Conservation (phyloP, 225 moss, liverwort and hornwort genomes). For the Sphagnum tenellum region DNA sequence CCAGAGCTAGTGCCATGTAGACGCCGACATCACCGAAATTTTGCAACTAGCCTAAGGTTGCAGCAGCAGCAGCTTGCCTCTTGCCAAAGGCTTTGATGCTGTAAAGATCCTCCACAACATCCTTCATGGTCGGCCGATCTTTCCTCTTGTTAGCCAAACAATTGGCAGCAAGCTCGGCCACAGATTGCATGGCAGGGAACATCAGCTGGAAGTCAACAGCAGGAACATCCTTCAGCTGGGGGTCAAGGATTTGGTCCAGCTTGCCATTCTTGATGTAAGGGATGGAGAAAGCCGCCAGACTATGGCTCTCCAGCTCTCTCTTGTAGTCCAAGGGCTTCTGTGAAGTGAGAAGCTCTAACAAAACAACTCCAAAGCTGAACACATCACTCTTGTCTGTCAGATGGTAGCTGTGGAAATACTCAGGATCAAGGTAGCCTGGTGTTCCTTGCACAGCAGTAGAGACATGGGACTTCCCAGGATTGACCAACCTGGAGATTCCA, state of each 20-base stretch:
- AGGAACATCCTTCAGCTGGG: constrained; percentile 28
- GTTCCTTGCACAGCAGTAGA: constrained; percentile 77
- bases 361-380: constrained; percentile 87
- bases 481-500: constrained; percentile 78
- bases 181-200: constrained; percentile 25
- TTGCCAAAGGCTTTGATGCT: constrained; percentile 35
- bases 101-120: constrained; percentile 36
- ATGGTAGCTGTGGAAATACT: constrained; percentile 75
- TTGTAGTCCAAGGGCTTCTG: constrained; percentile 40
- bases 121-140: constrained; percentile 46
- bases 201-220: constrained; percentile 14
- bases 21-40: no score
- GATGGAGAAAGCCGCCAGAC: constrained; percentile 35
- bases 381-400: constrained; percentile 92
- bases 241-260: constrained; percentile 36
- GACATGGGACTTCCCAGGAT: constrained; percentile 73
- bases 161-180: constrained; percentile 40
- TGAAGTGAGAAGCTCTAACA: constrained; percentile 76
- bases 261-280: constrained; percentile 28
- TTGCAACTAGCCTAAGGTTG: no score
- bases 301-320: constrained; percentile 32
- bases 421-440: constrained; percentile 74
- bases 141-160: constrained; percentile 43
- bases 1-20: no score
- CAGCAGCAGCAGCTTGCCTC: background rate